Evolutionary conservation across 169 alveolate species (phyloP).

Genomic region (Perkinsus olseni): DNA sequence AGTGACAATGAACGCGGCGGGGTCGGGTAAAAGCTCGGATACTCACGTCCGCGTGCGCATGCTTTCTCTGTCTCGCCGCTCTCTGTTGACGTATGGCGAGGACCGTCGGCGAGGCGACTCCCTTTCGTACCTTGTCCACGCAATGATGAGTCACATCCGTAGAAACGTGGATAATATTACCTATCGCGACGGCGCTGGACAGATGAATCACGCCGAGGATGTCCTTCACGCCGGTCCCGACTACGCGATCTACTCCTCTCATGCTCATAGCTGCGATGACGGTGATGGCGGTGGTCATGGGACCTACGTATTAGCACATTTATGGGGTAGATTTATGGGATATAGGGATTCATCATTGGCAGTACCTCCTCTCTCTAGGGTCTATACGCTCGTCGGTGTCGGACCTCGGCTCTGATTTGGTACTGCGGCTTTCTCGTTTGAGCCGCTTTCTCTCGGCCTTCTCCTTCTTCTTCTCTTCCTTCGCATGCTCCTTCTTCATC

Average conservation of each 20-base stretch:
- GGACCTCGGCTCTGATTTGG: neutral
- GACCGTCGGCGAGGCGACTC: neutral
- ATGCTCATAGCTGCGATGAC: neutral
- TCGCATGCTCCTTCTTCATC: neutral
- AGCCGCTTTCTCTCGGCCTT: neutral
- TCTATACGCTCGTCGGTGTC: neutral
- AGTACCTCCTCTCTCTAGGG: neutral
- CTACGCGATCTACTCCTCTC: neutral
- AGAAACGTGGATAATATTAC: neutral
- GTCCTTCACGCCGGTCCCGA: neutral
- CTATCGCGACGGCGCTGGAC: neutral
- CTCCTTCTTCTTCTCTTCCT: neutral
- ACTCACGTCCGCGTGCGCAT: no score
- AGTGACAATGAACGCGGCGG: no score
- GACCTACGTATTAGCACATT: no score
- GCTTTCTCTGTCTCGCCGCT: neutral
- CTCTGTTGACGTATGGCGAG: neutral
- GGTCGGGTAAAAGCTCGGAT: no score
- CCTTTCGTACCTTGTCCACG: neutral
- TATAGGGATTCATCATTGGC: neutral
- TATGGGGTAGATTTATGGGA: neutral
- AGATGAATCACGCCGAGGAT: neutral
- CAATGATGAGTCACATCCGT: neutral
- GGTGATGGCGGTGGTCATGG: neutral
- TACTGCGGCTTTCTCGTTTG: neutral